Percentiles rank a stretch among this genome's conserved stretches.
Evolutionary conservation across 2,329 filamentous ascomycete species (phyloP).

Genomic region (Talaromyces sp.): DNA sequence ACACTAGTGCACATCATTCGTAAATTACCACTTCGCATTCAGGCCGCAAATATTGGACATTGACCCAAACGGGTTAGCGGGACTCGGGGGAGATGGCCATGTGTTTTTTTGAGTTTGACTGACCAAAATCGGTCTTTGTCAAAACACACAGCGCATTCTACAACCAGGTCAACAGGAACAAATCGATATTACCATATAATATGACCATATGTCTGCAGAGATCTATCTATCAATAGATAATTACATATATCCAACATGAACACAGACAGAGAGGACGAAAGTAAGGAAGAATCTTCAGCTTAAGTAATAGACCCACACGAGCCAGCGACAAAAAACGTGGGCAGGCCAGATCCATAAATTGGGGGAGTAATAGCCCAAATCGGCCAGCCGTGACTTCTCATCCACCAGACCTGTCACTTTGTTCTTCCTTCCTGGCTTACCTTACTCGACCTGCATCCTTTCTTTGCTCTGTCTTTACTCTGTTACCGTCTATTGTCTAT

Average conservation of each 20-base stretch:
- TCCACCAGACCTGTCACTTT: background rate
- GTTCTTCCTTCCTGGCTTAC: background rate
- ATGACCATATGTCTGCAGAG: no score
- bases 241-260: no score
- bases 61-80: background rate
- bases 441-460: background rate
- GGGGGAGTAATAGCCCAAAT: conserved; percentile 13
- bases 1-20: conserved; percentile 1
- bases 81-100: background rate
- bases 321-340: conserved; percentile 10
- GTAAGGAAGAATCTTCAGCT: background rate
- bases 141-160: no score
- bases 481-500: no score
- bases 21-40: background rate
- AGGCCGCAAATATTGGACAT: conserved; percentile 1
- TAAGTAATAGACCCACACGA: background rate
- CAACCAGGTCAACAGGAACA: no score
- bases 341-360: conserved; percentile 2
- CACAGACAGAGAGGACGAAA: background rate
- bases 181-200: no score
- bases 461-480: no score
- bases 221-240: no score
- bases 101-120: conserved; percentile 4
- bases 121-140: no score
- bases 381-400: background rate